phyloP scores from a whole-genome alignment of 1,284 basidiomycete genomes.

The Ganoderma boninense region DNA sequence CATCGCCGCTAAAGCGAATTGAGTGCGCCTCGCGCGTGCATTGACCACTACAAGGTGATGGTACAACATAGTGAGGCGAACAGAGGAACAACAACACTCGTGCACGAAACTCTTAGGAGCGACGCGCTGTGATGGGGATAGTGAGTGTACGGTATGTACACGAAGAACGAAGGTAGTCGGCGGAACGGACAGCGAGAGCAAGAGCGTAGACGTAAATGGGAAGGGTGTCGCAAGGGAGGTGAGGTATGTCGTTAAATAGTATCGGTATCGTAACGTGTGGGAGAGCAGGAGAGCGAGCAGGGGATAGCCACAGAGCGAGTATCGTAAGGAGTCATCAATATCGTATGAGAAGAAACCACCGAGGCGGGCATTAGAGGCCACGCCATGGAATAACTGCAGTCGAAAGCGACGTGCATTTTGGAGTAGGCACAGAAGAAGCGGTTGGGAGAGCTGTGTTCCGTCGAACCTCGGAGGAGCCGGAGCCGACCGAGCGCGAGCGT shows the following conservation, averaged over 20 bases:
- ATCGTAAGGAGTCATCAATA: background rate
- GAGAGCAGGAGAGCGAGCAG: background rate
- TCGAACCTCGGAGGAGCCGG: background rate
- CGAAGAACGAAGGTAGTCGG: background rate
- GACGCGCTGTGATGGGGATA: background rate
- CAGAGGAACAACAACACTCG: background rate
- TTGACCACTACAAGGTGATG: background rate
- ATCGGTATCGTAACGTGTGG: background rate
- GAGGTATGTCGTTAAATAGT: background rate
- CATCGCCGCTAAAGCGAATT: background rate
- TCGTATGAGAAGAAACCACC: background rate
- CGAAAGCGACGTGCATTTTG: background rate
- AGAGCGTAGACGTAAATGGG: background rate
- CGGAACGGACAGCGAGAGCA: background rate
- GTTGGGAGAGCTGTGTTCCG: background rate
- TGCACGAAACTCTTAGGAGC: background rate
- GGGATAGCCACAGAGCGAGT: background rate
- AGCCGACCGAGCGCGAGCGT: background rate
- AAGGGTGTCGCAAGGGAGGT: background rate
- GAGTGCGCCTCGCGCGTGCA: background rate
- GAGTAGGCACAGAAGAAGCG: background rate
- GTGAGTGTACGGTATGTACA: background rate
- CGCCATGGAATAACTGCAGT: background rate
- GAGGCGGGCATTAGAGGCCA: background rate
- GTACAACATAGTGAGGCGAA: background rate